These are phyloP conservation scores for Ramularia endophylla DNA, from an alignment of 2,329 filamentous ascomycete genomes.

Conservation along the genomic window DNA sequence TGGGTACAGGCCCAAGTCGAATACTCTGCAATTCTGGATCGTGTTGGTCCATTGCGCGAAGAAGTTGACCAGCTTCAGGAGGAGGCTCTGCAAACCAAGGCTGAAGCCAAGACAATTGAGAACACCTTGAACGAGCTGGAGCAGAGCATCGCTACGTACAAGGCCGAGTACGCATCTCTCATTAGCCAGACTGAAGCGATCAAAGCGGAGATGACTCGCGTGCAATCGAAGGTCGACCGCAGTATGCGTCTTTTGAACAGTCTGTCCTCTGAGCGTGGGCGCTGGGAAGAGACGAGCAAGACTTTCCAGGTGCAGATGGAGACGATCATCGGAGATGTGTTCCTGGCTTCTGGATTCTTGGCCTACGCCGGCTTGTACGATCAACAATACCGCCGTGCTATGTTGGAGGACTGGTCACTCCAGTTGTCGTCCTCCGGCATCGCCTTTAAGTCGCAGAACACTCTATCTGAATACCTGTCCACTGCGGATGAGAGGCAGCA, in stretches of 20 bases:
- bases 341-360: slow-evolving; percentile 94
- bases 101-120: slow-evolving; percentile 85
- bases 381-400: slow-evolving; percentile 93
- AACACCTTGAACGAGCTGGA: slow-evolving; percentile 80
- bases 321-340: slow-evolving; percentile 90
- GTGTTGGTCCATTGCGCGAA: slow-evolving; percentile 84
- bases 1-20: slow-evolving; percentile 97
- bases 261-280: slow-evolving; percentile 82
- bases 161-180: slow-evolving; percentile 88
- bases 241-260: slow-evolving; percentile 93
- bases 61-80: slow-evolving; percentile 86
- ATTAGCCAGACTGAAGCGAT: slow-evolving; percentile 97
- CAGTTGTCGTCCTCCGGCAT: slow-evolving; percentile 92
- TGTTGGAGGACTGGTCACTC: slow-evolving; percentile 96
- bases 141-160: slow-evolving; percentile 88
- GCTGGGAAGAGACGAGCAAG: slow-evolving; percentile 97
- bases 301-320: slow-evolving; percentile 98
- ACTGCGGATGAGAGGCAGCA: slow-evolving; percentile 90
- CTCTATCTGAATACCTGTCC: slow-evolving; percentile 92
- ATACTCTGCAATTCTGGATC: slow-evolving; percentile 94
- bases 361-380: slow-evolving; percentile 97
- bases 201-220: slow-evolving; percentile 92
- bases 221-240: slow-evolving; percentile 96
- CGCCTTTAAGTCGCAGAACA: slow-evolving; percentile 86
- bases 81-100: slow-evolving; percentile 84